phyloP scores from a whole-genome alignment of 1,284 basidiomycete species.

The Ustilago tritici region DNA sequence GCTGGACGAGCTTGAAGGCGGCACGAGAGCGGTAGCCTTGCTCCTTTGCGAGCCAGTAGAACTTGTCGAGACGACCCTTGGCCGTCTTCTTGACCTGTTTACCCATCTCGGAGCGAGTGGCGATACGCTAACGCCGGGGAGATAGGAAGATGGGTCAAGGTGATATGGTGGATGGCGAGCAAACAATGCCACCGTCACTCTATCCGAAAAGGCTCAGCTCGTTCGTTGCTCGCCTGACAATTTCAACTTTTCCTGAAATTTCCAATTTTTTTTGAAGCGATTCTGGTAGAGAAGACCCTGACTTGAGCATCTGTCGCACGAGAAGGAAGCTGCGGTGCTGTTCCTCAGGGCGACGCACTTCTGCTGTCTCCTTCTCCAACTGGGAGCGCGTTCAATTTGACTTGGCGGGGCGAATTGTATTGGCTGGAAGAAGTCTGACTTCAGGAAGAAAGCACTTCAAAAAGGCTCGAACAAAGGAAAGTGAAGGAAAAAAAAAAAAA shows the following conservation, averaged over 20 bases:
- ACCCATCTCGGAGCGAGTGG: constrained; percentile 44
- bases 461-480: constrained; percentile 7
- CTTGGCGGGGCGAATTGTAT: background rate
- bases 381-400: constrained; percentile 16
- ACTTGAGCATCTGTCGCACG: constrained; percentile 14
- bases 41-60: constrained; percentile 76
- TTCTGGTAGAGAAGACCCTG: constrained; percentile 10
- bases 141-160: background rate
- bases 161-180: constrained; percentile 14
- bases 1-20: constrained; percentile 98
- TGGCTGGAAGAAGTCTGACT: constrained; percentile 6
- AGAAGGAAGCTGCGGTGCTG: constrained; percentile 3
- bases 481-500: constrained; percentile 11
- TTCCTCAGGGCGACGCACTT: background rate
- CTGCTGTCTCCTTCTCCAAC: background rate
- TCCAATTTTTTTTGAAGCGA: background rate
- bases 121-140: background rate
- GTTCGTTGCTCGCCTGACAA: constrained; percentile 3
- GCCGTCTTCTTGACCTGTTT: constrained; percentile 69
- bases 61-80: constrained; percentile 69
- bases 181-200: background rate
- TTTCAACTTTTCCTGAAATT: constrained; percentile 6
- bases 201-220: constrained; percentile 6
- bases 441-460: constrained; percentile 1
- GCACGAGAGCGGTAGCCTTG: constrained; percentile 99